Conservation (phyloP, 345 rosid species). For the Angophora floribunda region DNA sequence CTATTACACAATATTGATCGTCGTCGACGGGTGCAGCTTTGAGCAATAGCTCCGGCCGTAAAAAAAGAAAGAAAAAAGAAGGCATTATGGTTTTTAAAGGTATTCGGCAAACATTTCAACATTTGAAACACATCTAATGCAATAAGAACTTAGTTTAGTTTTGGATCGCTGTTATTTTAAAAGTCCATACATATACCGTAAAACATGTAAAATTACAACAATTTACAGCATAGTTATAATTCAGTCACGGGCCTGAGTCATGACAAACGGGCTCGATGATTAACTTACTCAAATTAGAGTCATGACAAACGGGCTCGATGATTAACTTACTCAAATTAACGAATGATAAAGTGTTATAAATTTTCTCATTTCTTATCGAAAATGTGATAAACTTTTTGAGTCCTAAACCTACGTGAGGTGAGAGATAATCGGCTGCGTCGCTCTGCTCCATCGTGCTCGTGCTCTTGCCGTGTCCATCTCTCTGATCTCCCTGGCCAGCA, state of each 20-base stretch:
- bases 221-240: not conserved
- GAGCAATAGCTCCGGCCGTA: rapidly evolving
- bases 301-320: not conserved
- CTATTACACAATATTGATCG: not conserved
- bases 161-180: rapidly evolving
- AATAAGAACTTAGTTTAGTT: not conserved
- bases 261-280: not conserved
- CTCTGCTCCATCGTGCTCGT: not conserved
- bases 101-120: not conserved
- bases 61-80: not conserved
- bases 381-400: not conserved
- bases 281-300: not conserved
- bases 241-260: not conserved
- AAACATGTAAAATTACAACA: not conserved
- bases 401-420: not conserved
- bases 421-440: not conserved
- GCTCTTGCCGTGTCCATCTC: not conserved
- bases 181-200: not conserved
- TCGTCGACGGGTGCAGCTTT: not conserved
- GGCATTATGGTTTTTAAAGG: not conserved
- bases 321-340: not conserved
- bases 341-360: not conserved
- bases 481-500: not conserved
- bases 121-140: not conserved
- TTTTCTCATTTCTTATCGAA: not conserved